phyloP scores from a whole-genome alignment of 1,284 basidiomycete genomes.

The Schizophyllum commune region DNA sequence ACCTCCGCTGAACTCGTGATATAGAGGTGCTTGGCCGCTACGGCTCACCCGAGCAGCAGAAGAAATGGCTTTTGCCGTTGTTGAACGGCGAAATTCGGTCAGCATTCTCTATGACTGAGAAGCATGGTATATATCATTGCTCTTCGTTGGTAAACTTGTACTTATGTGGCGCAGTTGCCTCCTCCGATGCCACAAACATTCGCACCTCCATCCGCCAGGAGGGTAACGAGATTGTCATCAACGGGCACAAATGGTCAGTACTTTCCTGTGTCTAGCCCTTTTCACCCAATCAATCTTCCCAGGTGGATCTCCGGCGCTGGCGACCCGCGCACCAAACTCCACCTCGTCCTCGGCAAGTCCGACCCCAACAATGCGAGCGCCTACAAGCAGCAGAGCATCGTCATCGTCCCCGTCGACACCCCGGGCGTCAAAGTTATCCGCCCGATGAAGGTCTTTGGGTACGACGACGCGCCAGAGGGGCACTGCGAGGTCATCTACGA shows the following conservation, averaged over 20 bases:
- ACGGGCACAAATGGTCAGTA: slow-evolving; percentile 89
- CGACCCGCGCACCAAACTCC: slow-evolving; percentile 83
- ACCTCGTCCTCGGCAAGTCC: slow-evolving; percentile 92
- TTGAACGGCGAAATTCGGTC: slow-evolving; percentile 92
- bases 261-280: slow-evolving; percentile 3
- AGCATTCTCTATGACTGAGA: slow-evolving; percentile 93
- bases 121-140: slow-evolving; percentile 52
- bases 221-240: slow-evolving; percentile 87
- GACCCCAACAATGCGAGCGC: slow-evolving; percentile 65
- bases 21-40: slow-evolving; percentile 94
- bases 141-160: background rate
- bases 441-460: slow-evolving; percentile 90
- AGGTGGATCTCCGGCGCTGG: slow-evolving; percentile 98
- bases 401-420: slow-evolving; percentile 84
- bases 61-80: slow-evolving; percentile 84
- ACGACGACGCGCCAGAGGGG: slow-evolving; percentile 92
- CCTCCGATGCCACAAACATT: slow-evolving; percentile 96
- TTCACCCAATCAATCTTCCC: slow-evolving; percentile 1
- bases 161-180: slow-evolving; percentile 56
- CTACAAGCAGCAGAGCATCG: slow-evolving; percentile 88
- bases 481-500: slow-evolving; percentile 95
- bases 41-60: slow-evolving; percentile 83
- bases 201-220: slow-evolving; percentile 81
- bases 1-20: background rate
- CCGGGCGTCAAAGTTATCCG: slow-evolving; percentile 87